phyloP scores from a whole-genome alignment of 371 early-diverging fungal species.

The Capillidium heterosporum region DNA sequence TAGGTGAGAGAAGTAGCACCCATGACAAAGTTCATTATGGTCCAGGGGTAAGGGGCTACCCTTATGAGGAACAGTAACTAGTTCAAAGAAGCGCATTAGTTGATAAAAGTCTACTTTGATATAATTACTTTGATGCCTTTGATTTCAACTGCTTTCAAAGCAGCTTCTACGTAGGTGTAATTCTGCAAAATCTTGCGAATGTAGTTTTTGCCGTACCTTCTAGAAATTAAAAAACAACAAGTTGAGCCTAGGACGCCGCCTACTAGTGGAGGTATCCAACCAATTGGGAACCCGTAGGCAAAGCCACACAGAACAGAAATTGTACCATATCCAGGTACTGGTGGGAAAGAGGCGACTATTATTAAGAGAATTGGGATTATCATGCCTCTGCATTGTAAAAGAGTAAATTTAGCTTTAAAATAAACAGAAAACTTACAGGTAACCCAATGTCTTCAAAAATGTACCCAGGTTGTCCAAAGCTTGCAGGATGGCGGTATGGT shows the following conservation, averaged over 20 bases:
- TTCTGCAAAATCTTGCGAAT: conserved; percentile 10
- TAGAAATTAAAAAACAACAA: conserved; percentile 13
- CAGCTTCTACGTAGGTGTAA: conserved; percentile 11
- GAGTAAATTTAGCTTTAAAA: not conserved
- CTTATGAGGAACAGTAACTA: conserved; percentile 45
- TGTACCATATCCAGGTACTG: conserved; percentile 10
- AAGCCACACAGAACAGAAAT: conserved; percentile 12
- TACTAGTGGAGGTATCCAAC: conserved; percentile 14
- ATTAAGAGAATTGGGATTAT: conserved; percentile 7
- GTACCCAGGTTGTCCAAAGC: not conserved
- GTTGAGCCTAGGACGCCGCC: conserved; percentile 15
- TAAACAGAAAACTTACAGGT: not conserved
- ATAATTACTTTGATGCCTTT: conserved; percentile 18
- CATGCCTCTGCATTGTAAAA: conserved; percentile 1
- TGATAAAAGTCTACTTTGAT: not conserved
- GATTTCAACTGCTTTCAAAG: conserved; percentile 17
- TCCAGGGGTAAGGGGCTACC: conserved; percentile 60
- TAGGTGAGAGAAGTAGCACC: conserved; percentile 35
- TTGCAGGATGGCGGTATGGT: not conserved
- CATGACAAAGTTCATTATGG: conserved; percentile 44
- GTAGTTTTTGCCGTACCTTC: conserved; percentile 11
- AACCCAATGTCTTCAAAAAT: not conserved
- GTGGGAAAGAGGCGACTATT: conserved; percentile 8
- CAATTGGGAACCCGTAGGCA: conserved; percentile 17
- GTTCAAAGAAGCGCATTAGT: not conserved